A percentile compares a stretch with the other conserved stretches of the same genome.
Evolutionary conservation across 139 green algal genomes (phyloP).

Genomic region (Chlorella sp.): DNA sequence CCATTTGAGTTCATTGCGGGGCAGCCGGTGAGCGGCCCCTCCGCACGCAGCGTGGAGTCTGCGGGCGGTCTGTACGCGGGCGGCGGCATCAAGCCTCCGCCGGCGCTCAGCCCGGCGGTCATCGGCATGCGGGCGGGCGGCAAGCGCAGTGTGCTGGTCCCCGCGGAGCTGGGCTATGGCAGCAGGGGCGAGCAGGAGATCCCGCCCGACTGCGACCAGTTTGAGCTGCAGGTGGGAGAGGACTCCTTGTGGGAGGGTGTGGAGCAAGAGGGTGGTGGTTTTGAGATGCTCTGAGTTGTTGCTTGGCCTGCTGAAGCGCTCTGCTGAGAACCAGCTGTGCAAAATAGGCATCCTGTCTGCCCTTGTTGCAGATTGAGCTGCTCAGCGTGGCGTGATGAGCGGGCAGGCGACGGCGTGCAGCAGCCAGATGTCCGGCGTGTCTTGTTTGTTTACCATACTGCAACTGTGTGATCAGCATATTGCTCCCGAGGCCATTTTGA

Average conservation of each 20-base stretch:
- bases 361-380: constrained; percentile 12
- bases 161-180: constrained; percentile 54
- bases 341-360: too few relatives aligned
- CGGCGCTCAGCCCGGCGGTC: constrained; percentile 79
- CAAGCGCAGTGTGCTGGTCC: constrained; percentile 64
- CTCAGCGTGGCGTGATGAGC: constrained; percentile 16
- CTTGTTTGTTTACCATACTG: too few relatives aligned
- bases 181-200: constrained; percentile 59
- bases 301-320: too few relatives aligned
- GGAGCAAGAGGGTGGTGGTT: too few relatives aligned
- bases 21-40: constrained; percentile 43
- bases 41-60: constrained; percentile 38
- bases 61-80: constrained; percentile 79
- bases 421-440: too few relatives aligned
- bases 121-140: constrained; percentile 91
- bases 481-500: too few relatives aligned
- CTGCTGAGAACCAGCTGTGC: too few relatives aligned
- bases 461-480: too few relatives aligned
- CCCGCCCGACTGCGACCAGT: constrained; percentile 35
- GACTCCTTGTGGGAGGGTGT: too few relatives aligned
- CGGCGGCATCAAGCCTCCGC: constrained; percentile 86
- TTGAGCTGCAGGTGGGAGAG: constrained; percentile 47
- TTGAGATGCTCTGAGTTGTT: too few relatives aligned
- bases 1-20: constrained; percentile 89
- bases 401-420: too few relatives aligned